Base-by-base conservation (phyloP, 192 early-diverging fungal species). In the Backusella circina region DNA sequence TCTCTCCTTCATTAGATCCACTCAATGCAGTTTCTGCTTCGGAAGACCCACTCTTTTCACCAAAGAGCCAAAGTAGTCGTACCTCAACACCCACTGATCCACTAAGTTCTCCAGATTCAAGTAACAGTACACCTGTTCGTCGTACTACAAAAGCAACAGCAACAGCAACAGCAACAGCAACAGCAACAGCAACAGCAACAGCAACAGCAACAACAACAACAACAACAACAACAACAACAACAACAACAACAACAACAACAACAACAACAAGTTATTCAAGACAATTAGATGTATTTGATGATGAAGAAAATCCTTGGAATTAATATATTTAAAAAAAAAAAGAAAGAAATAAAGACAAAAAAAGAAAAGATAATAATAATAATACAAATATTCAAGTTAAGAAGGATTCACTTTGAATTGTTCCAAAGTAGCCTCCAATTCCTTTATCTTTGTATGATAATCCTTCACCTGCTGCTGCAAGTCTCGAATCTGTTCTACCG, bases 401-500 rank as follows among this genome's bases (percentile, higher is more conserved):
- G 15, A 44, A 44, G 54, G 54, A 21, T 51, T 51, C n/a, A 7
- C 7, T 28, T 61, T 61, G 23, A 28, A 61, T 28, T 61, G 54
- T 12, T 61, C 10, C 9, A 83, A 36, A 36, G 75, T 73, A 23
- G 35, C 30, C 23, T 83, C 82, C 39, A 83, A 66, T 35, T 80
- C 78, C 37, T 77, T 65, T 30, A 83, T 73, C 21, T 78, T 75
- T 15, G 64, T 38, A 9, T 64, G 51, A 70, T 83, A 83, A 2
- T 37, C 44, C 6, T 31, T 51, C 0, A 83, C 82, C 44, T 83
- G 78, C 33, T 73, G 72, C 28, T 83, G 82, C 30, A 83, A 66
- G 5, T 79, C 54, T 15, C 75, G 75, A 75, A 99, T 95, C 73
- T 98, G 96, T 47, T 99, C 97, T 21, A 99, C 97, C 5, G 93